Conservation (phyloP, 805 yeast species). For the Nakazawaea wyomingensis region DNA sequence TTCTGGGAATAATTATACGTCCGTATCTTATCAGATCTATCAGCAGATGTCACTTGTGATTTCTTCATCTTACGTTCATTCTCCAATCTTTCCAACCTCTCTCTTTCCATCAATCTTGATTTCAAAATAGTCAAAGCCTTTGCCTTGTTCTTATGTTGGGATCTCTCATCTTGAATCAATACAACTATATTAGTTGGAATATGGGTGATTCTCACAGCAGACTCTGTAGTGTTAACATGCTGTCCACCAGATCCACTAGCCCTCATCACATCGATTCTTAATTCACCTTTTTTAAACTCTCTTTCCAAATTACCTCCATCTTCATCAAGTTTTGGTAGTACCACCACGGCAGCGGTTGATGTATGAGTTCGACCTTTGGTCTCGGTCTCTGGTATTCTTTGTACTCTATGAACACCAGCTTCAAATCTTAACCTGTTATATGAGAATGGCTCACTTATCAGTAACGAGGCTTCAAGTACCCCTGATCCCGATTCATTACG, state of each 20-base stretch:
- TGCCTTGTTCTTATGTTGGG: slow-evolving; percentile 92
- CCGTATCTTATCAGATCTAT: slow-evolving; percentile 86
- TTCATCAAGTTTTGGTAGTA: slow-evolving; percentile 73
- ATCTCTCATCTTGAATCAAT: slow-evolving; percentile 88
- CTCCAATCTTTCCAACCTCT: slow-evolving; percentile 56
- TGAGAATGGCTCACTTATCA: slow-evolving; percentile 71
- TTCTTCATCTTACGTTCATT: slow-evolving; percentile 64
- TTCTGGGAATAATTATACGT: slow-evolving; percentile 93
- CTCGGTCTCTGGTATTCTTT: slow-evolving; percentile 90
- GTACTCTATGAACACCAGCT: slow-evolving; percentile 96
- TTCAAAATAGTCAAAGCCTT: slow-evolving; percentile 81
- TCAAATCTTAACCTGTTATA: slow-evolving; percentile 73
- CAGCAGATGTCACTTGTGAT: slow-evolving; percentile 84
- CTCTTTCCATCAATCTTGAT: slow-evolving; percentile 79
- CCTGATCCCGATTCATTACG: slow-evolving; percentile 61
- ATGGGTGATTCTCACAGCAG: slow-evolving; percentile 92
- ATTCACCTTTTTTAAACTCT: slow-evolving; percentile 78
- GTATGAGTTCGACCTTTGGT: slow-evolving; percentile 93
- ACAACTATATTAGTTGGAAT: slow-evolving; percentile 87
- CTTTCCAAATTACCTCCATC: slow-evolving; percentile 53
- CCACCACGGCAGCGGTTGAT: slow-evolving; percentile 93
- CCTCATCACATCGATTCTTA: slow-evolving; percentile 94
- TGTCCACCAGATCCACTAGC: slow-evolving; percentile 98
- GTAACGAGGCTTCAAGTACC: slow-evolving; percentile 67
- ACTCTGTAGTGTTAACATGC: slow-evolving; percentile 95